Evolutionary conservation across 176 grass and related monocot species (phyloP).

Genomic region (Paspalum vaginatum): DNA sequence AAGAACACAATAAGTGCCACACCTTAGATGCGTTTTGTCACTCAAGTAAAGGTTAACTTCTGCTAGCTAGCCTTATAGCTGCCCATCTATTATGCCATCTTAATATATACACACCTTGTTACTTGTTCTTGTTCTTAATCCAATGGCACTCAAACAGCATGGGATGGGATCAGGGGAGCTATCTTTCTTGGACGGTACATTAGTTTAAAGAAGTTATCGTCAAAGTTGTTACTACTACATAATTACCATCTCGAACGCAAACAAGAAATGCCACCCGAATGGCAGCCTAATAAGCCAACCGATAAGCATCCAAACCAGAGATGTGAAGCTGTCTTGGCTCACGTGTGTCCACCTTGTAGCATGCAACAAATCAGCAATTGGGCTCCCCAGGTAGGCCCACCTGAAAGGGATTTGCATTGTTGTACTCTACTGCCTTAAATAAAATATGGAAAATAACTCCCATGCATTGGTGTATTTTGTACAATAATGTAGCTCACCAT

Average conservation of each 20-base stretch:
- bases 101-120: neutral
- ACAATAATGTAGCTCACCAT: neutral
- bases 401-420: conserved; percentile 10
- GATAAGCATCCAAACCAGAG: conserved; percentile 31
- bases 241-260: conserved; percentile 2
- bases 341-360: conserved; percentile 42
- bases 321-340: conserved; percentile 45
- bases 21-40: neutral
- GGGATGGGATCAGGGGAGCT: neutral
- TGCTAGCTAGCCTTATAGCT: conserved; percentile 24
- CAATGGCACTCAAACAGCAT: conserved; percentile 10
- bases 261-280: conserved; percentile 27
- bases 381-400: neutral
- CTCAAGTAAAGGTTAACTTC: neutral
- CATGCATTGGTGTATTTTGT: conserved; percentile 6
- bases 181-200: conserved; percentile 35
- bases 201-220: conserved; percentile 15
- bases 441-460: neutral
- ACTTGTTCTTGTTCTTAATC: conserved; percentile 7
- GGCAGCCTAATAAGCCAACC: conserved; percentile 49
- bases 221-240: neutral
- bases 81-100: conserved; percentile 22
- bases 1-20: neutral
- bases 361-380: conserved; percentile 24
- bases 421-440: neutral